These are phyloP conservation scores for Boletus calvinii DNA, from an alignment of 1,284 basidiomycete species.

Conservation along the genomic window DNA sequence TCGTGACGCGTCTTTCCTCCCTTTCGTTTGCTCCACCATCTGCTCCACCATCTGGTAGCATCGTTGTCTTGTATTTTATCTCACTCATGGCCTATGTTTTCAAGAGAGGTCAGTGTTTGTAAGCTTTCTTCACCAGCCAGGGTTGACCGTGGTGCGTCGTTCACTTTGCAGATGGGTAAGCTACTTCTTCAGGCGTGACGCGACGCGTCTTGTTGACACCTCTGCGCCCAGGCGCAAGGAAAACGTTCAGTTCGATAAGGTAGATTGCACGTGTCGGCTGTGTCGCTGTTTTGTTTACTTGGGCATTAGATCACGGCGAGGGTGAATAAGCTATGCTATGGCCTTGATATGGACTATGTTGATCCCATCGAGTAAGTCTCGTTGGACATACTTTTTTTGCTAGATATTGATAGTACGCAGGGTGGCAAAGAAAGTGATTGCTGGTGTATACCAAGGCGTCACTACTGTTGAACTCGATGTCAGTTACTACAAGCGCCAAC, in stretches of 20 bases:
- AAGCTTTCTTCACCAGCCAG: background rate
- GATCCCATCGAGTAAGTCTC: constrained; percentile 85
- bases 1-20: constrained; percentile 30
- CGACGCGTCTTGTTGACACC: constrained; percentile 22
- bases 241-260: constrained; percentile 86
- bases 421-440: constrained; percentile 92
- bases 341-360: constrained; percentile 90
- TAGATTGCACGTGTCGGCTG: constrained; percentile 31
- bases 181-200: constrained; percentile 33
- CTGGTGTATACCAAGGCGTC: constrained; percentile 93
- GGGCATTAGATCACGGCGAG: constrained; percentile 76
- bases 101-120: constrained; percentile 61
- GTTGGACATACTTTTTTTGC: background rate
- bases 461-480: constrained; percentile 98
- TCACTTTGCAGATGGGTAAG: constrained; percentile 59
- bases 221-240: constrained; percentile 66
- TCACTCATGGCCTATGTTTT: constrained; percentile 64
- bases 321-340: constrained; percentile 96
- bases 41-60: constrained; percentile 11
- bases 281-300: constrained; percentile 17
- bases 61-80: constrained; percentile 2
- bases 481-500: constrained; percentile 30
- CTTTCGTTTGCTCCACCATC: constrained; percentile 36
- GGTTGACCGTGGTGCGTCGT: constrained; percentile 17
- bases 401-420: constrained; percentile 38